Percentiles rank a stretch among this genome's conserved stretches.
These are phyloP conservation scores for Reticulascus tulasneorum DNA, from an alignment of 2,329 filamentous ascomycete genomes.

Conservation along the genomic window DNA sequence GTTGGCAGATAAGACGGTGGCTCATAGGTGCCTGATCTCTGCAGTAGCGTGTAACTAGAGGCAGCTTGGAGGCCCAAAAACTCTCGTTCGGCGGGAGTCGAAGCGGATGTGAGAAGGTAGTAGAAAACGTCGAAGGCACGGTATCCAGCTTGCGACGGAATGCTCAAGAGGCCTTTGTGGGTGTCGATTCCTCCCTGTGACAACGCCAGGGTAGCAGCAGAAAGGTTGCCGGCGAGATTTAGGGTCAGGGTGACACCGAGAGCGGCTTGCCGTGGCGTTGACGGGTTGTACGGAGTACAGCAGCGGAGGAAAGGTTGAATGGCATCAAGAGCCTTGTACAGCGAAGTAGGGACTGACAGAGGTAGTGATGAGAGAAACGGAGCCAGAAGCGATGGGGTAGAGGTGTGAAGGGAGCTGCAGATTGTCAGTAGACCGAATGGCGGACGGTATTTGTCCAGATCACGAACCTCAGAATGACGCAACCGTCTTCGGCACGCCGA, in stretches of 20 bases:
- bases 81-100: conserved; percentile 82
- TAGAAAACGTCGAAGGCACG: conserved; percentile 98
- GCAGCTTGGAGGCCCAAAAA: conserved; percentile 77
- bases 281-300: conserved; percentile 86
- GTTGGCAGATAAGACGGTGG: conserved; percentile 87
- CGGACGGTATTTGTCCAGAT: not conserved
- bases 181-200: conserved; percentile 89
- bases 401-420: conserved; percentile 77
- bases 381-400: conserved; percentile 76
- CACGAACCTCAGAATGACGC: conserved; percentile 79
- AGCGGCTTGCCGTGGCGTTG: conserved; percentile 73
- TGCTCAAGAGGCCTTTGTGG: conserved; percentile 69
- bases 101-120: conserved; percentile 88
- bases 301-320: conserved; percentile 83
- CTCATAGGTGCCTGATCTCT: conserved; percentile 78
- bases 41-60: conserved; percentile 73
- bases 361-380: conserved; percentile 82
- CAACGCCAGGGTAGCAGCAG: conserved; percentile 69
- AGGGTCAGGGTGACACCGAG: conserved; percentile 79
- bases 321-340: conserved; percentile 76
- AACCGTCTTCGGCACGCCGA: conserved; percentile 90
- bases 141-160: conserved; percentile 76
- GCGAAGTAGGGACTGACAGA: conserved; percentile 67
- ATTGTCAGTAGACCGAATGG: not conserved
- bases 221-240: conserved; percentile 74